Conservation (phyloP, 306 rosid species). For the Gynostemma pentaphyllum region DNA sequence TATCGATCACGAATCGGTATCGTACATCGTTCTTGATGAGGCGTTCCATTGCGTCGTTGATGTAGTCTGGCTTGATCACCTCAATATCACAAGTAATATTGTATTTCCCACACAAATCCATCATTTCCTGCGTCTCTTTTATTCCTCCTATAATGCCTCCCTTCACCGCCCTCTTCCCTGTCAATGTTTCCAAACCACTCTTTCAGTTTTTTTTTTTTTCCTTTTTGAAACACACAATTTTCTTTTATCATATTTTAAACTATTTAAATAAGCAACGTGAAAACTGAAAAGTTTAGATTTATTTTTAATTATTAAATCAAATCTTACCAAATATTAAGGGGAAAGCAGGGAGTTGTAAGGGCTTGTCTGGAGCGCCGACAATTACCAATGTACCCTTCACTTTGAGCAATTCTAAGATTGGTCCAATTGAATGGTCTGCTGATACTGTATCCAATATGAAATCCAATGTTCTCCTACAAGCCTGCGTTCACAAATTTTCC, state of each 20-base stretch:
- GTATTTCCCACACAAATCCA: conserved; percentile 48
- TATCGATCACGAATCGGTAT: conserved; percentile 61
- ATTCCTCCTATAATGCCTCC: conserved; percentile 76
- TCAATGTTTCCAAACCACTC: neutral
- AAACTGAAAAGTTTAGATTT: neutral
- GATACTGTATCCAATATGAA: conserved; percentile 59
- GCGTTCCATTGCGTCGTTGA: conserved; percentile 43
- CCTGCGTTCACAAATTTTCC: conserved; percentile 20
- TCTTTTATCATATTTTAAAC: neutral
- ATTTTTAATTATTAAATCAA: neutral
- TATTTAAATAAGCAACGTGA: neutral
- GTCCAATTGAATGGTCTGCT: conserved; percentile 34
- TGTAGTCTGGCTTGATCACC: conserved; percentile 23
- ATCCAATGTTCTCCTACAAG: conserved; percentile 27
- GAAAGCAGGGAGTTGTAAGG: conserved; percentile 43
- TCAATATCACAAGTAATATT: conserved; percentile 57
- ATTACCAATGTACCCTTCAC: conserved; percentile 43
- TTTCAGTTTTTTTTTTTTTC: no score
- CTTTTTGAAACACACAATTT: neutral
- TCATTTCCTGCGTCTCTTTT: conserved; percentile 55
- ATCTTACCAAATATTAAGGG: conserved; percentile 69
- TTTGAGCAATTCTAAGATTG: conserved; percentile 54
- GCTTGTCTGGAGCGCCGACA: conserved; percentile 64
- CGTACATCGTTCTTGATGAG: conserved; percentile 45
- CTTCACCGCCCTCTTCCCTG: conserved; percentile 55